Base-by-base conservation (phyloP, 2,329 filamentous ascomycete genomes). In the Domatiomyces catenatus region DNA sequence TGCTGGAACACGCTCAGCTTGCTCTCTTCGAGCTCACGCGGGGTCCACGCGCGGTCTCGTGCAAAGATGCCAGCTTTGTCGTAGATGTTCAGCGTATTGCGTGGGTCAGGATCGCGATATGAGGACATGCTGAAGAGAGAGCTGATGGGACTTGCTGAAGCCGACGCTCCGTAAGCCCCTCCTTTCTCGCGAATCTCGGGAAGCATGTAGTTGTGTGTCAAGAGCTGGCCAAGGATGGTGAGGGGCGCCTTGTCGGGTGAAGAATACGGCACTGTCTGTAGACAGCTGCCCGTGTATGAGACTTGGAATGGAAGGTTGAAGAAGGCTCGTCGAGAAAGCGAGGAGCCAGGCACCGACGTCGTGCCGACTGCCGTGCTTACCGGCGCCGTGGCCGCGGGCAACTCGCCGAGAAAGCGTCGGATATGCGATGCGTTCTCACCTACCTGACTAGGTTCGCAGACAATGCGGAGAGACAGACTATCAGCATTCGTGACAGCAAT, bases 131-230 rank as follows among this genome's bases (percentile, higher is more conserved):
- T 87, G 60, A 98, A 96, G 1, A 94, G 67, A 20, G 89, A 90
- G 58, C 86, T 83, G 6, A 94, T 70, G 0, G 84, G 79, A 20
- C 81, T 80, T 44, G 84, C 83, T 64, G 87, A 90, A 1, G 92
- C 90, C 12, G 89, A 88, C 19, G 87, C 92, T 44, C 92, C 92
- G 59, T 98, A 98, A 0, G 92, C 92, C 39, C 92, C 92, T 28
- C 92, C 92, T 68, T 96, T 96, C 64, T 98, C 92, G 50, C 92
- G 85, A 58, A 98, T 95, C 67, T 96, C 92, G 59, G 94, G 90
- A 64, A 98, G 92, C 24, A 98, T 75, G 63, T 95, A 86, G 67
- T 94, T 95, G 70, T 98, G 90, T 0, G 90, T 96, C 28, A 98
- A 77, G 17, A 98, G 79, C 64, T 95, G 87, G 10, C 89, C 81